Evolutionary conservation across 345 rosid species (phyloP).

Genomic region (Sapria himalayana): DNA sequence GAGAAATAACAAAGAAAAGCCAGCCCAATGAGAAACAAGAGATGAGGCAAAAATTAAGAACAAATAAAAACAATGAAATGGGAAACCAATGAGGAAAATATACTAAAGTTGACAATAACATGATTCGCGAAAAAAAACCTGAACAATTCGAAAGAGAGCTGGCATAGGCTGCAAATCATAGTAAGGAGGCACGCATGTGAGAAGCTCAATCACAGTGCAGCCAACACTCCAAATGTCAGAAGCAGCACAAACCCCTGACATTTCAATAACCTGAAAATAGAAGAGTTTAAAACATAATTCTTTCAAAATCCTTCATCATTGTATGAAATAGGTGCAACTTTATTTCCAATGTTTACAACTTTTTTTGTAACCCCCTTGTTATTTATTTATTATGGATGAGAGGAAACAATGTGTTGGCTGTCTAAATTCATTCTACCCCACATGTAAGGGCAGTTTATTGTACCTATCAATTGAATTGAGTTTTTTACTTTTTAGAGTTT

Average conservation of each 20-base stretch:
- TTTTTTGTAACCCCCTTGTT: no score
- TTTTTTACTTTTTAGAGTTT: no score
- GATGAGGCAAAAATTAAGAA: neutral
- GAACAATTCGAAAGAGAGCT: constrained; percentile 94
- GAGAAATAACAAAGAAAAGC: constrained; percentile 3
- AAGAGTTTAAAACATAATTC: no score
- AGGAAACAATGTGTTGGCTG: no score
- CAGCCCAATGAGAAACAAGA: neutral
- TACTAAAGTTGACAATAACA: no score
- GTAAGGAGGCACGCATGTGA: constrained; percentile 94
- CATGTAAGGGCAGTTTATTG: no score
- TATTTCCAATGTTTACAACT: no score
- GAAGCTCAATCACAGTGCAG: constrained; percentile 95
- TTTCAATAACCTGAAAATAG: constrained; percentile 89
- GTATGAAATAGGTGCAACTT: no score
- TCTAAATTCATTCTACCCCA: no score
- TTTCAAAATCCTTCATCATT: no score
- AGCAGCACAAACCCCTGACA: constrained; percentile 99
- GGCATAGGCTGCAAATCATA: constrained; percentile 97
- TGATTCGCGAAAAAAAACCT: constrained; percentile 50
- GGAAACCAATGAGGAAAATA: constrained; percentile 5
- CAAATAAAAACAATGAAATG: neutral
- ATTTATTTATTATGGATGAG: no score
- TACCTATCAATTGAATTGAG: no score
- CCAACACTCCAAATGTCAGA: constrained; percentile 99